These are phyloP conservation scores for Piper betle DNA, from an alignment of 164 flowering plant species.

Conservation along the genomic window DNA sequence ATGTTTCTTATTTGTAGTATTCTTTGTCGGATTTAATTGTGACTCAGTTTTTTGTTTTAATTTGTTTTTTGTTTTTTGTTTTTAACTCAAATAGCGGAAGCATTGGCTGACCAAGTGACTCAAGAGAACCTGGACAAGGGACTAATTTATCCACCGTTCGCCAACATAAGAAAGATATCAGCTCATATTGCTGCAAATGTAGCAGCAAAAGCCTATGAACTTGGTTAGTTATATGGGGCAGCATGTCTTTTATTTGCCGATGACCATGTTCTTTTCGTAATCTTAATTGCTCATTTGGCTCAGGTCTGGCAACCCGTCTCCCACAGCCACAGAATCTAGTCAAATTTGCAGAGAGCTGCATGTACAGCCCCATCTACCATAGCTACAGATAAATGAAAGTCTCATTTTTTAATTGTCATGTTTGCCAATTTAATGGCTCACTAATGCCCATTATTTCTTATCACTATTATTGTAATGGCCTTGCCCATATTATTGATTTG, in stretches of 20 bases:
- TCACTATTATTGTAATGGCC: not conserved
- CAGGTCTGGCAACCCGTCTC: slow-evolving; percentile 72
- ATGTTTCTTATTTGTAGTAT: too few species aligned
- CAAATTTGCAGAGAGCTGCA: slow-evolving; percentile 83
- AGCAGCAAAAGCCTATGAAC: slow-evolving; percentile 89
- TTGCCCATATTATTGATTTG: too few species aligned
- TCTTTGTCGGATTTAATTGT: too few species aligned
- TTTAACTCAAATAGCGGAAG: slow-evolving; percentile 47
- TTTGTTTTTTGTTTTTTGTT: too few species aligned
- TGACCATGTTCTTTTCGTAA: not conserved
- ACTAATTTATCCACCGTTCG: slow-evolving; percentile 67
- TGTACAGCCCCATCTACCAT: slow-evolving; percentile 80
- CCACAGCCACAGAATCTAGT: slow-evolving; percentile 74
- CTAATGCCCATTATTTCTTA: too few species aligned
- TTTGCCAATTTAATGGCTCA: not conserved
- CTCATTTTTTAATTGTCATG: not conserved
- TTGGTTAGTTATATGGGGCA: slow-evolving; percentile 36
- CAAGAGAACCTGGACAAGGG: slow-evolving; percentile 64
- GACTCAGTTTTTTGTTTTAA: too few species aligned
- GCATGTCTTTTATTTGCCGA: too few species aligned
- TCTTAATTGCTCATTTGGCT: not conserved
- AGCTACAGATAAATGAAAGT: slow-evolving; percentile 22
- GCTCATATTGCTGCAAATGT: slow-evolving; percentile 89
- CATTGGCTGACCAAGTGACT: slow-evolving; percentile 69
- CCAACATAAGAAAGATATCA: slow-evolving; percentile 77